A percentile compares a stretch with the other conserved stretches of the same genome.
Conservation (phyloP, 768 basidiomycete genomes). For the Hirschioporus abietinus region DNA sequence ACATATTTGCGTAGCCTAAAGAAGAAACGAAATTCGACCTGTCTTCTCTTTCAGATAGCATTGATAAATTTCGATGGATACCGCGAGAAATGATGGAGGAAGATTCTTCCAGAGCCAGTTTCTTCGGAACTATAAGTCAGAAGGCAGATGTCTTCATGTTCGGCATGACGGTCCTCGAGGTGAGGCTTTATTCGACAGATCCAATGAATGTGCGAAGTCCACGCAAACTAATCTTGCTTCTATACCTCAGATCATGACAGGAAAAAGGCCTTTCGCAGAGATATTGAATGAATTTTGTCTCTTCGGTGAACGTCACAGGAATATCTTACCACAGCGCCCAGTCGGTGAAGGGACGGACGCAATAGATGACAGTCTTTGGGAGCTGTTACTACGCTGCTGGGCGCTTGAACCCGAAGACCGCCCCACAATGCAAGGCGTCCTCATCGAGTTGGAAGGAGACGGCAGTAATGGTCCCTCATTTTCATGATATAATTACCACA, state of each 20-base stretch:
- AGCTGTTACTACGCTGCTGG: not conserved
- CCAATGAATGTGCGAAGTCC: not conserved
- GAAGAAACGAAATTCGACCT: constrained; percentile 44
- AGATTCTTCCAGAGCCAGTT: constrained; percentile 43
- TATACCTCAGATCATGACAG: not conserved
- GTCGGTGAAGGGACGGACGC: not conserved
- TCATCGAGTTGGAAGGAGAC: not conserved
- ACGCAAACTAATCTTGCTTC: not conserved
- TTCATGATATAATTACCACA: not conserved
- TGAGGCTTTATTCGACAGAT: constrained; percentile 11
- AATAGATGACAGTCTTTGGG: not conserved
- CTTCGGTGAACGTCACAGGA: not conserved
- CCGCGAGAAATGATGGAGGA: constrained; percentile 52
- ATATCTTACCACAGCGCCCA: not conserved
- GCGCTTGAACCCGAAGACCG: not conserved
- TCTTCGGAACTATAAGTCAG: constrained; percentile 20
- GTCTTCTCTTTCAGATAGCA: constrained; percentile 49
- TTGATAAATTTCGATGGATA: constrained; percentile 44
- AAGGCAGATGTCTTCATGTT: constrained; percentile 49
- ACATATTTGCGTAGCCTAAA: constrained; percentile 33
- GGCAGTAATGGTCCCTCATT: not conserved
- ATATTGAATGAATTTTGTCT: not conserved
- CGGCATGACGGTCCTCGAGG: constrained; percentile 56
- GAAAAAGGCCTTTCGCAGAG: not conserved
- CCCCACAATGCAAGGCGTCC: not conserved